Evolutionary conservation across 208 protist species (phyloP).

Genomic region (Naegleria fowleri): DNA sequence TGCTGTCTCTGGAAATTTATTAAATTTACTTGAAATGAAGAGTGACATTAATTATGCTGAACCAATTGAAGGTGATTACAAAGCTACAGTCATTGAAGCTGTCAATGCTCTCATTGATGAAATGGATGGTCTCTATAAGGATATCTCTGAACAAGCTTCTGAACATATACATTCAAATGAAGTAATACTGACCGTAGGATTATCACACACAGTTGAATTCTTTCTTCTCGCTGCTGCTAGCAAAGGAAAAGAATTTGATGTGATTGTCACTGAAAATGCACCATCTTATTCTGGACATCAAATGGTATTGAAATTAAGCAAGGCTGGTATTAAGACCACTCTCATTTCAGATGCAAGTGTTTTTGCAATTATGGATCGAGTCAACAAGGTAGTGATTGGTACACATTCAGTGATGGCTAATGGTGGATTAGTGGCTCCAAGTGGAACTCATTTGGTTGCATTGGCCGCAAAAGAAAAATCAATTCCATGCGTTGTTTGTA

Average conservation of each 20-base stretch:
- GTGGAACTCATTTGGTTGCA: constrained; percentile 78
- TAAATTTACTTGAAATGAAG: background rate
- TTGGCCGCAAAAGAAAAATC: constrained; percentile 84
- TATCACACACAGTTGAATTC: constrained; percentile 59
- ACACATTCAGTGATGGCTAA: constrained; percentile 89
- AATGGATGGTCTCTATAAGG: constrained; percentile 46
- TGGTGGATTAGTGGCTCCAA: constrained; percentile 83
- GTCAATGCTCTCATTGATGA: constrained; percentile 60
- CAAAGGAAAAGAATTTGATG: constrained; percentile 70
- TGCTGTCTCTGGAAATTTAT: background rate
- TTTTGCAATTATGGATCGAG: constrained; percentile 93
- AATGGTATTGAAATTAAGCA: constrained; percentile 66
- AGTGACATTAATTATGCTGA: constrained; percentile 23
- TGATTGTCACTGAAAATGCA: constrained; percentile 84
- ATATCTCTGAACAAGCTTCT: constrained; percentile 48
- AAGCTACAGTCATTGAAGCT: constrained; percentile 49
- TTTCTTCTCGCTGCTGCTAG: constrained; percentile 56
- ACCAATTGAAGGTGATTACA: constrained; percentile 30
- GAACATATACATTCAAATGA: constrained; percentile 67
- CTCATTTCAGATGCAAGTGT: constrained; percentile 85
- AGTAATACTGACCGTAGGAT: constrained; percentile 66
- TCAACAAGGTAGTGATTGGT: constrained; percentile 93
- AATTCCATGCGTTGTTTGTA: constrained; percentile 87
- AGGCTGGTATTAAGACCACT: constrained; percentile 69
- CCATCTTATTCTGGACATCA: constrained; percentile 60